A percentile compares a stretch with the other conserved stretches of the same genome.
Evolutionary conservation across 2,329 filamentous ascomycete genomes (phyloP).

Genomic region (Colletotrichum liriopes): DNA sequence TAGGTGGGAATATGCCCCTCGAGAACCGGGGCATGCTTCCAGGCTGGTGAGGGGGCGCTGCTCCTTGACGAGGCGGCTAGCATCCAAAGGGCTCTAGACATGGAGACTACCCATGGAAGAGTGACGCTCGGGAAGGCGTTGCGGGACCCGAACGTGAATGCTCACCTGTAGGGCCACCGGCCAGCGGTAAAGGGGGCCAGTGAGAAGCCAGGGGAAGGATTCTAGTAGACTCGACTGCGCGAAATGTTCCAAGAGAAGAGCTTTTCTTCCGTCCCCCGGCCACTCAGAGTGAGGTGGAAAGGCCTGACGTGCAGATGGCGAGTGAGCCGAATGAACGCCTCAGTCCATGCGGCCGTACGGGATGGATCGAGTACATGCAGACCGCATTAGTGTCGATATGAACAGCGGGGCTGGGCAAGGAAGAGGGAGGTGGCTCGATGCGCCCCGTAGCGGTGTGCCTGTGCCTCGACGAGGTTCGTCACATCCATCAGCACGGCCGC

Average conservation of each 20-base stretch:
- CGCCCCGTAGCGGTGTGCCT: conserved; percentile 26
- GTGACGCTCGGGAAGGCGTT: conserved; percentile 22
- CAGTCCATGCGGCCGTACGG: conserved; percentile 40
- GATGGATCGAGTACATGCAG: conserved; percentile 21
- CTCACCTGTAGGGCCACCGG: conserved; percentile 18
- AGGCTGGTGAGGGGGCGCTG: not conserved
- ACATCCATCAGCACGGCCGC: conserved; percentile 11
- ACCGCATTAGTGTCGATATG: conserved; percentile 40
- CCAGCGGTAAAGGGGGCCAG: conserved; percentile 18
- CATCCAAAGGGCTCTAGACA: conserved; percentile 3
- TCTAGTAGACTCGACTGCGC: not conserved
- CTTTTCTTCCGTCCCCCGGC: not conserved
- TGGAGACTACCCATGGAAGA: not conserved
- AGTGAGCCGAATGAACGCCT: not conserved
- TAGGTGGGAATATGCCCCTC: conserved; percentile 17
- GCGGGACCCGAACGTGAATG: conserved; percentile 17
- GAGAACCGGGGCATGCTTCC: not conserved
- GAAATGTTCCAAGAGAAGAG: not conserved
- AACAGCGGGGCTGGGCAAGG: conserved; percentile 17
- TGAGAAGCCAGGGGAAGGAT: not conserved
- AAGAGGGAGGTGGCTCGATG: not conserved
- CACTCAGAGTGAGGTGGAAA: conserved; percentile 18
- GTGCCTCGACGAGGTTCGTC: conserved; percentile 11
- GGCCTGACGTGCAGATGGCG: conserved; percentile 28
- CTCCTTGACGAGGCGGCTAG: conserved; percentile 11